Percentiles rank a stretch among this genome's conserved stretches.
phyloP scores from a whole-genome alignment of 2,329 filamentous ascomycete species.

The Apiospora saccharicola region DNA sequence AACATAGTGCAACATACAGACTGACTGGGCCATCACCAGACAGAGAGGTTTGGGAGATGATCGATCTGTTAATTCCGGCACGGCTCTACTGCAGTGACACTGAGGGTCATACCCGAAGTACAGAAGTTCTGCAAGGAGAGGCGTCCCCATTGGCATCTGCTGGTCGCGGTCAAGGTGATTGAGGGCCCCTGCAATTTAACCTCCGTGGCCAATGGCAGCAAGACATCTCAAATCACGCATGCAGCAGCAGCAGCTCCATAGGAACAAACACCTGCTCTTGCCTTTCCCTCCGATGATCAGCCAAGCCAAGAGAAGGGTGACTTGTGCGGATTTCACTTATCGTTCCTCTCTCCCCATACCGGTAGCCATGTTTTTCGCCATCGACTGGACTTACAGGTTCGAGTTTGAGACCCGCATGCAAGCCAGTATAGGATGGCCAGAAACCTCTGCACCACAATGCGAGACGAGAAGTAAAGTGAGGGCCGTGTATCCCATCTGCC shows the following conservation, averaged over 20 bases:
- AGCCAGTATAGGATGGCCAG: background rate
- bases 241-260: background rate
- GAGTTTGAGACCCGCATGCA: conserved; percentile 18
- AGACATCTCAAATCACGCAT: conserved; percentile 5
- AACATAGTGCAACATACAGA: conserved; percentile 11
- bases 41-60: conserved; percentile 2
- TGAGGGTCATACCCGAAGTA: conserved; percentile 22
- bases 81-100: conserved; percentile 16
- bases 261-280: background rate
- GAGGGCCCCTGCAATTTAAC: conserved; percentile 22
- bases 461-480: conserved; percentile 6
- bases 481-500: conserved; percentile 18
- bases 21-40: background rate
- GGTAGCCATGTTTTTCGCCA: background rate
- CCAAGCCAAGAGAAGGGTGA: background rate
- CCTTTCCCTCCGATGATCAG: background rate
- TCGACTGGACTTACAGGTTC: conserved; percentile 5
- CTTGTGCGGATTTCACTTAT: background rate
- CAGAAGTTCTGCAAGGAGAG: conserved; percentile 11
- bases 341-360: background rate
- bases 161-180: background rate
- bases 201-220: conserved; percentile 23
- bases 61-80: conserved; percentile 12
- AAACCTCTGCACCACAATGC: background rate
- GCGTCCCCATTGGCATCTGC: conserved; percentile 1